A percentile compares a stretch with the other conserved stretches of the same genome.
Conservation (phyloP, 2,329 filamentous ascomycete species). For the Penicillium decumbens region DNA sequence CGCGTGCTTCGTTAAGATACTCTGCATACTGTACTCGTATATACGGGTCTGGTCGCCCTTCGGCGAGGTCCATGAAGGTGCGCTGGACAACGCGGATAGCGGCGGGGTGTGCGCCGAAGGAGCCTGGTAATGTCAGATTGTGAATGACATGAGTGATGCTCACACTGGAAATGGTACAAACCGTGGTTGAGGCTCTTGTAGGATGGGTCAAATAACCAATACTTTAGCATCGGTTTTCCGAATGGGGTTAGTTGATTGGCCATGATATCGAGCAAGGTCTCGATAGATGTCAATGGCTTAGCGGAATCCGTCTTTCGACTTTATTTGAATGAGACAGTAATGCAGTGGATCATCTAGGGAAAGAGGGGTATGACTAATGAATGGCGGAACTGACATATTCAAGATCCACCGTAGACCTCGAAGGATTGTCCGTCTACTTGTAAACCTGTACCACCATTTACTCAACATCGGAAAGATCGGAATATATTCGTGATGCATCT, state of each 20-base stretch:
- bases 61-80: constrained; percentile 61
- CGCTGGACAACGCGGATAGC: constrained; percentile 57
- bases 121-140: constrained; percentile 43
- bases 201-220: constrained; percentile 65
- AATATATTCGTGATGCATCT: neutral
- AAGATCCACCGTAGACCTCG: neutral
- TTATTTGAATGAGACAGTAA: too few species aligned
- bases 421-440: neutral
- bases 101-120: constrained; percentile 71
- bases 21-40: constrained; percentile 63
- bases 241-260: constrained; percentile 37
- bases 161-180: constrained; percentile 32
- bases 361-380: neutral
- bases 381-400: neutral
- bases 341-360: too few species aligned
- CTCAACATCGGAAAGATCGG: neutral
- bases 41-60: constrained; percentile 69
- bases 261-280: constrained; percentile 5
- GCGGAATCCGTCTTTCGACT: too few species aligned
- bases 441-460: neutral
- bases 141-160: neutral
- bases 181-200: constrained; percentile 76
- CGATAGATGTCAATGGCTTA: neutral
- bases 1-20: constrained; percentile 61
- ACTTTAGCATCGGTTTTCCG: constrained; percentile 53